These are phyloP conservation scores for Myxozyma neotropica DNA, from an alignment of 805 yeast species.

Conservation along the genomic window DNA sequence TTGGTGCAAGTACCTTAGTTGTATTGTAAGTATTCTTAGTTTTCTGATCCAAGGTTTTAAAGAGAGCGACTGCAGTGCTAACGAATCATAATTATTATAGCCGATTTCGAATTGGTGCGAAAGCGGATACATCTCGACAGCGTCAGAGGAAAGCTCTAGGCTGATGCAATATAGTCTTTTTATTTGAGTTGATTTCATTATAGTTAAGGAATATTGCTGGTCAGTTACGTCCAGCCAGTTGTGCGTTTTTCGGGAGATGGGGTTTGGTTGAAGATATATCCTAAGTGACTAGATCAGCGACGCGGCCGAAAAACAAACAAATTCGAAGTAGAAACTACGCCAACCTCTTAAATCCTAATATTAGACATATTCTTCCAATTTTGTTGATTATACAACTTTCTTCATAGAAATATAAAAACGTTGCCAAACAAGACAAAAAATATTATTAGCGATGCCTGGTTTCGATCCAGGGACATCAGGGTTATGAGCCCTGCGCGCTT, in stretches of 20 bases:
- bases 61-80: neutral
- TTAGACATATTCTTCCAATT: too few relatives aligned
- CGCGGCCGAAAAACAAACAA: too few relatives aligned
- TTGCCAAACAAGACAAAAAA: neutral
- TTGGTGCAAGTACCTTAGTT: constrained; percentile 76
- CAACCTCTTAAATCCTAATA: too few relatives aligned
- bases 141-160: neutral
- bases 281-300: too few relatives aligned
- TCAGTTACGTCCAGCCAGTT: neutral
- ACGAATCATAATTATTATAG: neutral
- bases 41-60: neutral
- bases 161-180: neutral
- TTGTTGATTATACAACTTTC: too few relatives aligned
- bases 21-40: constrained; percentile 39
- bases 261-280: too few relatives aligned
- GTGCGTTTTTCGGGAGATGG: neutral
- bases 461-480: constrained; percentile 93
- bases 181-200: neutral
- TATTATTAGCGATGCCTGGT: constrained; percentile 77
- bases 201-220: neutral
- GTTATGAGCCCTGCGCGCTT: constrained; percentile 97
- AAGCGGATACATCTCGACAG: constrained; percentile 11
- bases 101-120: constrained; percentile 27
- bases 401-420: neutral
- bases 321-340: too few relatives aligned